Evolutionary conservation across 1,139 yeast species (phyloP).

Genomic region (Candida tetrigidarum): DNA sequence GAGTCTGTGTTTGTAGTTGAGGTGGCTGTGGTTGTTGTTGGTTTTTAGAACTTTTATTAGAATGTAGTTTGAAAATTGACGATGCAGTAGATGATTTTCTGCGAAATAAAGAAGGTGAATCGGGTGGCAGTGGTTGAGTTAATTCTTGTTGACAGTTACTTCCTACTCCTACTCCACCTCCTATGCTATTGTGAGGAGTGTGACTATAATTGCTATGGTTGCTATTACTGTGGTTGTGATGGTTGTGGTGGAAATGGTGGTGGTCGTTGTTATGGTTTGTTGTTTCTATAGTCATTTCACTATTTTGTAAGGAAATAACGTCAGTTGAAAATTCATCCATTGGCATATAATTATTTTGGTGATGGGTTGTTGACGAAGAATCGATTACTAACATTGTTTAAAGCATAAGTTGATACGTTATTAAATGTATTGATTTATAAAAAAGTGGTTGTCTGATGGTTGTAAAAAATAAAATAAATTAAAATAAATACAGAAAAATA

Average conservation of each 20-base stretch:
- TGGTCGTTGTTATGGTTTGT: conserved; percentile 3
- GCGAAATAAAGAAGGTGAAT: conserved; percentile 5
- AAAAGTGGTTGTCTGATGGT: neutral
- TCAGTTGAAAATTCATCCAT: conserved; percentile 33
- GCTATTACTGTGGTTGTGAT: neutral
- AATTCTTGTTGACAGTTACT: neutral
- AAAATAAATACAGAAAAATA: neutral
- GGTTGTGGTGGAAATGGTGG: conserved; percentile 2
- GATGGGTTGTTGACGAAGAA: conserved; percentile 6
- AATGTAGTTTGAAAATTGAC: conserved; percentile 4
- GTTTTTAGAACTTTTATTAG: neutral
- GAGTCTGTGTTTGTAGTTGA: neutral
- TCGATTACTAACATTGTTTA: conserved; percentile 3
- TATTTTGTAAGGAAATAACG: conserved; percentile 42
- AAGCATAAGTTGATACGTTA: too few relatives aligned
- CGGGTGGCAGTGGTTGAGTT: conserved; percentile 1
- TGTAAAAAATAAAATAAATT: neutral
- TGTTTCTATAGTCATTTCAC: conserved; percentile 38
- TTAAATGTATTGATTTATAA: too few relatives aligned
- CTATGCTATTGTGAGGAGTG: neutral
- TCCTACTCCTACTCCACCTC: too few relatives aligned
- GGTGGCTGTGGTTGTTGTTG: neutral
- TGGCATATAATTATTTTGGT: conserved; percentile 1
- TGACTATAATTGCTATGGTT: conserved; percentile 2
- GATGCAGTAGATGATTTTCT: conserved; percentile 7